Evolutionary conservation across 2,329 filamentous ascomycete species (phyloP), one percentile per base, ranked within the genome.

Genomic region (Cadophora sp.): DNA sequence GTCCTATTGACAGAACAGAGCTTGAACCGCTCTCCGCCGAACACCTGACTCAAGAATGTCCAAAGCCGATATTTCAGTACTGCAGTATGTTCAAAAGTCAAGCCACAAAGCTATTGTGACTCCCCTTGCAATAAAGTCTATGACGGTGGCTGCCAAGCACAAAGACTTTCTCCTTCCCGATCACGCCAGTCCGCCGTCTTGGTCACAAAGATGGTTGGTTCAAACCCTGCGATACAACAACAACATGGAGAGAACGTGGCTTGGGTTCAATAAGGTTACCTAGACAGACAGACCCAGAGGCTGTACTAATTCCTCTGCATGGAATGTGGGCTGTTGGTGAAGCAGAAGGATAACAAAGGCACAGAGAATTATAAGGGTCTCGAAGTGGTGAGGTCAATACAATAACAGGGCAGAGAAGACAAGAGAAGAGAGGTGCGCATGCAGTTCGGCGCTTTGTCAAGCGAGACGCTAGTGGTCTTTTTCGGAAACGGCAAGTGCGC

Each of bases 381-480:
- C n/a, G 43, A 13, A 48, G n/a, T 48, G 45, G 45, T 56, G 51
- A 56, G 51, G 51, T 56, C 51, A 56, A 56, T n/a, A n/a, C n/a
- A n/a, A n/a, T n/a, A n/a, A n/a, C n/a, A n/a, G n/a, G n/a, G n/a
- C n/a, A n/a, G n/a, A n/a, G n/a, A n/a, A n/a, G n/a, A n/a, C n/a
- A n/a, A n/a, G n/a, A n/a, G n/a, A n/a, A n/a, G n/a, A n/a, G n/a
- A n/a, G n/a, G n/a, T n/a, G n/a, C n/a, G n/a, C n/a, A n/a, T n/a
- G 45, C n/a, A 8, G 7, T 20, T 48, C 45, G n/a, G 20, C 9
- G n/a, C 20, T 7, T 20, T 22, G n/a, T 48, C 43, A 48, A 48
- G 45, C 45, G 45, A 48, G 45, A 8, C 33, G 18, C 11, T 58
- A 58, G 53, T 13, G 50, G 50, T 27, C n/a, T 1, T 24, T 16